Conservation (phyloP, 768 basidiomycete species). For the Mrakia gelida region DNA sequence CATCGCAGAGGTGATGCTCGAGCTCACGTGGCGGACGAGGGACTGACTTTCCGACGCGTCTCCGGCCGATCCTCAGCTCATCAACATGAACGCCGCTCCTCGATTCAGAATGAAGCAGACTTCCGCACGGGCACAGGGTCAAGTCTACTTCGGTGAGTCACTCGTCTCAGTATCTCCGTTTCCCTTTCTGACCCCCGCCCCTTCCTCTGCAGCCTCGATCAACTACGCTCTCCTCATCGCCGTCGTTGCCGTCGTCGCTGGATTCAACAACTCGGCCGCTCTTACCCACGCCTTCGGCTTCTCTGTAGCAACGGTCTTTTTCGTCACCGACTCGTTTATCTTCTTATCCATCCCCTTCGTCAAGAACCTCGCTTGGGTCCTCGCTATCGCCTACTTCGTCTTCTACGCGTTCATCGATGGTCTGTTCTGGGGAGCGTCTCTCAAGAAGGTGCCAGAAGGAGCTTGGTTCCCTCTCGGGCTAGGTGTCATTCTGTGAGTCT, state of each 20-base stretch:
- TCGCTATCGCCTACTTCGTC: constrained; percentile 46
- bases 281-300: constrained; percentile 56
- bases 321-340: constrained; percentile 58
- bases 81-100: constrained; percentile 59
- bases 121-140: constrained; percentile 59
- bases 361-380: not conserved
- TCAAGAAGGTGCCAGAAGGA: constrained; percentile 52
- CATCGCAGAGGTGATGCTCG: no score
- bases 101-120: constrained; percentile 52
- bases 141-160: constrained; percentile 54
- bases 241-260: constrained; percentile 57
- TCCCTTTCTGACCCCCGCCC: not conserved
- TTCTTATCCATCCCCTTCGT: constrained; percentile 47
- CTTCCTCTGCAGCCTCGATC: constrained; percentile 44
- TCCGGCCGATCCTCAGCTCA: constrained; percentile 47
- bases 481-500: constrained; percentile 50
- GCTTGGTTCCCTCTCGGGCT: constrained; percentile 66
- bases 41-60: not conserved
- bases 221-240: constrained; percentile 58
- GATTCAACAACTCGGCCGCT: constrained; percentile 53
- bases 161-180: not conserved
- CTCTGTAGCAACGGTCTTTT: constrained; percentile 61
- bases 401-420: constrained; percentile 33
- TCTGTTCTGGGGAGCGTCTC: constrained; percentile 62
- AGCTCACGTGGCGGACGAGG: no score